phyloP scores from a whole-genome alignment of 495 filamentous ascomycete genomes.

The Aspergillus hancockii region DNA sequence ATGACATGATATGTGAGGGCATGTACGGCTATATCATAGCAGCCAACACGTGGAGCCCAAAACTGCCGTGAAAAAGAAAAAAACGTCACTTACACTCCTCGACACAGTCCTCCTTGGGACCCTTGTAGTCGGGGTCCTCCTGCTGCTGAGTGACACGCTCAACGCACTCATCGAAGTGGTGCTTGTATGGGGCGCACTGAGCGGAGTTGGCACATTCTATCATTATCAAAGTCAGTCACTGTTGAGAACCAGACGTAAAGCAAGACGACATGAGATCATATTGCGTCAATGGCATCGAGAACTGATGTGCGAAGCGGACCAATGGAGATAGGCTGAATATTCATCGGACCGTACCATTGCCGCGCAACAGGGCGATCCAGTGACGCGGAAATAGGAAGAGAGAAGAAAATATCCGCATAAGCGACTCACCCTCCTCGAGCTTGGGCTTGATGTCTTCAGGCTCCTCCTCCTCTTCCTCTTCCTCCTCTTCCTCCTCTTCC shows the following conservation, averaged over 20 bases:
- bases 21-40: neutral
- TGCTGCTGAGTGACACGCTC: constrained; percentile 82
- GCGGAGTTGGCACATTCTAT: constrained; percentile 85
- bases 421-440: constrained; percentile 82
- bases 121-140: constrained; percentile 63
- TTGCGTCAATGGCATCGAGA: constrained; percentile 10
- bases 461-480: constrained; percentile 92
- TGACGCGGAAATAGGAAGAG: constrained; percentile 5
- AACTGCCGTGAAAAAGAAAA: neutral
- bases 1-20: neutral
- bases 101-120: constrained; percentile 87
- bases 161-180: constrained; percentile 97
- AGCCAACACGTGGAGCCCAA: neutral
- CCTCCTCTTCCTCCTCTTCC: constrained; percentile 65
- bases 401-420: constrained; percentile 3
- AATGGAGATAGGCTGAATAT: neutral
- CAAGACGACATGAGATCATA: neutral
- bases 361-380: neutral
- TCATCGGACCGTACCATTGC: neutral
- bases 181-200: constrained; percentile 83
- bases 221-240: constrained; percentile 14
- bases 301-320: neutral
- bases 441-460: constrained; percentile 82
- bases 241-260: constrained; percentile 3
- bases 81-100: constrained; percentile 85